Evolutionary conservation across 306 rosid genomes (phyloP).

Genomic region (Lathyrus aphaca): DNA sequence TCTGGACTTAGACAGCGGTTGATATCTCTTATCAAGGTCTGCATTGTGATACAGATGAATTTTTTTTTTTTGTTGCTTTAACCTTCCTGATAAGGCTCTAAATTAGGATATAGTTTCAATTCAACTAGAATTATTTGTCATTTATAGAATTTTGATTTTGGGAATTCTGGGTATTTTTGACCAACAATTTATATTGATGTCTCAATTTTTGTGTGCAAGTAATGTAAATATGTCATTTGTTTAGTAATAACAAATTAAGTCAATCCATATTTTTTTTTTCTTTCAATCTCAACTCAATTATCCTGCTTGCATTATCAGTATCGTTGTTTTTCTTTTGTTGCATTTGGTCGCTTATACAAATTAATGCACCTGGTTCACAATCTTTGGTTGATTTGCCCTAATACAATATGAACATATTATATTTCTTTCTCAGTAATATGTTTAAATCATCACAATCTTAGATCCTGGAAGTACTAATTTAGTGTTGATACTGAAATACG

Average conservation of each 20-base stretch:
- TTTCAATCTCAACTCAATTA: not conserved
- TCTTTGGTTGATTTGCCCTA: conserved; percentile 17
- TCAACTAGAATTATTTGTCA: not conserved
- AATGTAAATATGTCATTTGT: conserved; percentile 10
- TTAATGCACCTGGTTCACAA: not conserved
- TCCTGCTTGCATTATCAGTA: conserved; percentile 23
- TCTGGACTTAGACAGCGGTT: conserved; percentile 83
- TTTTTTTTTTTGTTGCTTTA: conserved; percentile 9
- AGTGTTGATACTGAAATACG: conserved; percentile 1
- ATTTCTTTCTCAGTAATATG: conserved; percentile 7
- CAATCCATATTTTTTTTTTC: not conserved
- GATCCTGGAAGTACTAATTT: not conserved
- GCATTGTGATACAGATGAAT: conserved; percentile 17
- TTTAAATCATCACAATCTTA: conserved; percentile 15
- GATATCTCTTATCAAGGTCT: conserved; percentile 87
- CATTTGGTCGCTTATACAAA: not conserved
- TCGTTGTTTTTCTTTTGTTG: not conserved
- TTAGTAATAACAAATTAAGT: conserved; percentile 1
- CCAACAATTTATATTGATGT: not conserved
- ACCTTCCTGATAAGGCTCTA: conserved; percentile 1
- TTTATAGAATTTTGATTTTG: not conserved
- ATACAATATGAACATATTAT: not conserved
- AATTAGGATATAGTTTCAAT: conserved; percentile 19
- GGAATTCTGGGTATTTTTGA: not conserved
- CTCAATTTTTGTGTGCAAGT: conserved; percentile 10